Base-by-base conservation (phyloP, 140 eudicot genomes). In the Flaveria floridana region DNA sequence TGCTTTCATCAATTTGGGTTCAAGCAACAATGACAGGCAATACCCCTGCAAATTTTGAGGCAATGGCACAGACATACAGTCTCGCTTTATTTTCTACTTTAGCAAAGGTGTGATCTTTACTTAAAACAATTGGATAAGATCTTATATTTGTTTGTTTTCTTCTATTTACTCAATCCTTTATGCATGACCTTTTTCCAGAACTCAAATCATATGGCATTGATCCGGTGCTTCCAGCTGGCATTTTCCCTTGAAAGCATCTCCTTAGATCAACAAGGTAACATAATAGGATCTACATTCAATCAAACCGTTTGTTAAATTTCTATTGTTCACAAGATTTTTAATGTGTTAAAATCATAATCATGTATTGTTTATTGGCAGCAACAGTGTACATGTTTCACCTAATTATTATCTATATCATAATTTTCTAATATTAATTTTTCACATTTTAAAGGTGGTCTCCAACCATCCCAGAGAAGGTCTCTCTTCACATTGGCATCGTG, bases 1-100 rank as follows among this genome's bases (percentile, higher is more conserved):
- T 88, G 76, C 95, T 90, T 72, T 86, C 96, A 68, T 88, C 89
- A 16, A 86, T 90, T 75, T 90, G 96, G 96, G 84, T 88, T 81
- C 96, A 90, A 78, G 96, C 96, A 73, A 82, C 82, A 67, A 68
- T 80, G 53, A 68, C 76, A 44, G 95, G 82, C 23, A 90, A 90
- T 28, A 44, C 85, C 52, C 91, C 96, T 13, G 82, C 73, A 77
- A 84, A 83, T 82, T 84, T 86, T 78, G 88, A 87, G 82, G 91
- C 96, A 51, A 84, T 90, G 89, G 91, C 96, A 53, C 91, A 87
- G 55, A 84, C 91, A 56, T 90, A 84, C 76, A 77, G 82, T 72
- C 87, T 88, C 48, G 88, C 89, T 26, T 70, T 88, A 78, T 80
- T 81, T 15, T 88, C 88, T 78, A 86, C 82, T 26, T 78, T 85